phyloP scores from a whole-genome alignment of 441 rosid species.

The Croton setiger region DNA sequence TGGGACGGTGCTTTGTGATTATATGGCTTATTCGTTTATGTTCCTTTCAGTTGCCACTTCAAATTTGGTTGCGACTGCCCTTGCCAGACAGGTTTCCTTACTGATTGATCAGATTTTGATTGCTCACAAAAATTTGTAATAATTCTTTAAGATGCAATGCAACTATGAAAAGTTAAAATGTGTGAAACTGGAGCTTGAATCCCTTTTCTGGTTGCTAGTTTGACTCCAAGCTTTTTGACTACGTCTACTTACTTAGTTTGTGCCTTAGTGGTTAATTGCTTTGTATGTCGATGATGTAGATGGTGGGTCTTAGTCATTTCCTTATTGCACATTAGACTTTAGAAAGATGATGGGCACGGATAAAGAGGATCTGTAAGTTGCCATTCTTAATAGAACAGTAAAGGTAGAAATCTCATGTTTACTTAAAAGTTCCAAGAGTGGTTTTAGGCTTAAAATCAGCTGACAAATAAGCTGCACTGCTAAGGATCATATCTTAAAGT shows the following conservation, averaged over 20 bases:
- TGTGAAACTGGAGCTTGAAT: not conserved
- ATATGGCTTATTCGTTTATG: slow-evolving; percentile 45
- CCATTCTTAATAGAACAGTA: not conserved
- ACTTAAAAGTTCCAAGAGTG: not conserved
- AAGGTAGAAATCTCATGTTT: not conserved
- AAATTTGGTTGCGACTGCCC: slow-evolving; percentile 56
- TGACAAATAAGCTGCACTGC: not conserved
- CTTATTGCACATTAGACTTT: not conserved
- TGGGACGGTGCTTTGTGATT: slow-evolving; percentile 53
- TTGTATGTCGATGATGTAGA: not conserved
- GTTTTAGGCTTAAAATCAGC: slow-evolving; percentile 1
- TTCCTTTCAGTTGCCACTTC: slow-evolving; percentile 61
- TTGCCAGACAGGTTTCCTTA: slow-evolving; percentile 39
- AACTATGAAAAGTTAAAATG: not conserved
- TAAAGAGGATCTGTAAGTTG: not conserved
- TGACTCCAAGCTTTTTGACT: not conserved
- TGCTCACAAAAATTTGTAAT: not conserved
- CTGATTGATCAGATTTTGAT: not conserved
- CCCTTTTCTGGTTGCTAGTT: not conserved
- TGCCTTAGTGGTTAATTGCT: not conserved
- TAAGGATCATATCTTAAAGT: not conserved
- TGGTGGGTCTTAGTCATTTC: not conserved
- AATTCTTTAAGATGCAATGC: not conserved
- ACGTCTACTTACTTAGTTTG: not conserved
- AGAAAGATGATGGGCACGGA: not conserved